Evolutionary conservation across 2,329 filamentous ascomycete species (phyloP).

Genomic region (Pyricularia sp.): DNA sequence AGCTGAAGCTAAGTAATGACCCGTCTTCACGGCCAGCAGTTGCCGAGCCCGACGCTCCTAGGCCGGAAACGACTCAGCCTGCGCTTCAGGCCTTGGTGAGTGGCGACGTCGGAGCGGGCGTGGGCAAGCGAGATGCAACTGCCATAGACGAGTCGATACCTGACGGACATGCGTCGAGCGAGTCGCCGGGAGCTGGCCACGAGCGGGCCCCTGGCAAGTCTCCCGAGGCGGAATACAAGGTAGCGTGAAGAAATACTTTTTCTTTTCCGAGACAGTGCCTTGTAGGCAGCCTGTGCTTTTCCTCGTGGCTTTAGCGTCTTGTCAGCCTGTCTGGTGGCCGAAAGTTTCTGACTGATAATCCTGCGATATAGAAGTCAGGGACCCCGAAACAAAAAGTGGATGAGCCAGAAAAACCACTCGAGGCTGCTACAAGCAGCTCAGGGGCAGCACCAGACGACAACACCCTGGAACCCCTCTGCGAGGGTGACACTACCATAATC

Average conservation of each 20-base stretch:
- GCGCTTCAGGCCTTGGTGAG: slow-evolving; percentile 11
- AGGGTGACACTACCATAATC: slow-evolving; percentile 72
- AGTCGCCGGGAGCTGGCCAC: background rate
- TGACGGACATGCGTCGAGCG: background rate
- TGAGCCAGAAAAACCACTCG: background rate
- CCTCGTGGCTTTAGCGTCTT: too few relatives aligned
- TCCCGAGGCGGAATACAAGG: background rate
- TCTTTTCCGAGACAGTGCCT: background rate
- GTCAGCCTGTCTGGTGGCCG: background rate
- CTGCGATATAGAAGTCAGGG: background rate
- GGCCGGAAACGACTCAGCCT: slow-evolving; percentile 7
- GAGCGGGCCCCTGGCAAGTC: background rate
- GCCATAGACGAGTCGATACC: background rate
- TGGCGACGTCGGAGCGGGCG: background rate
- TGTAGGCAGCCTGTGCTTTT: background rate
- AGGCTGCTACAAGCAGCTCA: background rate
- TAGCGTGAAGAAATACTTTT: background rate
- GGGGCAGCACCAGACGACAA: background rate
- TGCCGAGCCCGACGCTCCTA: slow-evolving; percentile 8
- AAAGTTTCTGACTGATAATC: background rate
- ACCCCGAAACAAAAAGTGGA: background rate
- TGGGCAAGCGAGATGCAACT: background rate
- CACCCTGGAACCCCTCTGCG: slow-evolving; percentile 50
- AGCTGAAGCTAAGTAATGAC: slow-evolving; percentile 10
- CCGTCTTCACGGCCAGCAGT: slow-evolving; percentile 7